Conservation (phyloP, 306 rosid genomes). For the Fragaria ananassa region DNA sequence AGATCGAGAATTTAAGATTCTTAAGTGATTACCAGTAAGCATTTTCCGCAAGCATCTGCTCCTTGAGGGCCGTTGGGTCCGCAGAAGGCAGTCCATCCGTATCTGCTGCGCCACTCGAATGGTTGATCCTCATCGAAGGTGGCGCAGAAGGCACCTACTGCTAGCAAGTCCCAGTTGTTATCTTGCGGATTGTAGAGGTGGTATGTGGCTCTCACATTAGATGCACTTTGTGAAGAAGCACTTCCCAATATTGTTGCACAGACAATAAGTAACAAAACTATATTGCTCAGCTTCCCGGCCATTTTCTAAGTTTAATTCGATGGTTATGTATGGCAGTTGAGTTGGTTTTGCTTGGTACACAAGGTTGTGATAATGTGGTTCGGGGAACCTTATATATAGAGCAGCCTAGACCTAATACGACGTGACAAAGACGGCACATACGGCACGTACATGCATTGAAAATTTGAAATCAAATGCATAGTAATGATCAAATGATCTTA, state of each 20-base stretch:
- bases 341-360: too few relatives aligned
- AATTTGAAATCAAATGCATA: too few relatives aligned
- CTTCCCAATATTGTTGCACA: background rate
- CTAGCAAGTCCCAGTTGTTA: conserved; percentile 46
- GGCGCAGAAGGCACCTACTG: conserved; percentile 51
- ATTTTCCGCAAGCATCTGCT: conserved; percentile 44
- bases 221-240: conserved; percentile 28
- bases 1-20: background rate
- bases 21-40: conserved; percentile 35
- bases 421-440: too few relatives aligned
- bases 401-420: too few relatives aligned
- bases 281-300: background rate
- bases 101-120: conserved; percentile 50
- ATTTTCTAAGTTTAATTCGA: background rate
- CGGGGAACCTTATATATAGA: too few relatives aligned
- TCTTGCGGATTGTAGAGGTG: conserved; percentile 43
- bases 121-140: conserved; percentile 49
- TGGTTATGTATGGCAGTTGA: background rate
- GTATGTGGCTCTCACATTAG: conserved; percentile 45
- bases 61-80: conserved; percentile 55
- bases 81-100: conserved; percentile 62
- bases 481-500: too few relatives aligned
- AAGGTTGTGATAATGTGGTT: too few relatives aligned
- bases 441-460: too few relatives aligned
- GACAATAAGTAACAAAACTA: background rate